A percentile compares a stretch with the other conserved stretches of the same genome.
phyloP scores from a whole-genome alignment of 345 rosid genomes.

The Populus tremula region DNA sequence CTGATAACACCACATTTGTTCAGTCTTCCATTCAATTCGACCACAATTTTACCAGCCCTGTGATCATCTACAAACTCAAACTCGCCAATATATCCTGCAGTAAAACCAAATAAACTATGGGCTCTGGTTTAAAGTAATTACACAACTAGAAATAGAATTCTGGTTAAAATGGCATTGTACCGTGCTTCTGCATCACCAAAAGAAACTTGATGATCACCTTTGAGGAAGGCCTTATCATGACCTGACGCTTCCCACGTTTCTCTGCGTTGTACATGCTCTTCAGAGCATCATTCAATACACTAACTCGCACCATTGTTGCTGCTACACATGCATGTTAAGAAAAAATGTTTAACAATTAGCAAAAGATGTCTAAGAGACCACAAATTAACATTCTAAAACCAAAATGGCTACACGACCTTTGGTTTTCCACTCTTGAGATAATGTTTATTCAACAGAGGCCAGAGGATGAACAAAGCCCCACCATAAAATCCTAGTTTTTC shows the following conservation, averaged over 20 bases:
- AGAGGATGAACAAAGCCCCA: neutral
- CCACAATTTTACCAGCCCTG: constrained; percentile 17
- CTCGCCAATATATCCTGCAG: constrained; percentile 18
- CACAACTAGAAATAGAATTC: neutral
- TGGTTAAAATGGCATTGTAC: neutral
- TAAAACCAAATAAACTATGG: neutral
- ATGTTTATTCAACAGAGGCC: neutral
- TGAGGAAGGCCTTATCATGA: constrained; percentile 23
- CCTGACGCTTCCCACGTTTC: constrained; percentile 18
- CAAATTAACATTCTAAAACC: neutral
- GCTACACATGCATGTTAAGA: neutral
- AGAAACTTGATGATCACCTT: constrained; percentile 19
- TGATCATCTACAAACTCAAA: constrained; percentile 22
- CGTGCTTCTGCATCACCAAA: constrained; percentile 19
- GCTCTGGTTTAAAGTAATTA: neutral
- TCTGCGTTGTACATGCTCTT: constrained; percentile 20
- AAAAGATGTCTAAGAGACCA: neutral
- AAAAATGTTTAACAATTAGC: neutral
- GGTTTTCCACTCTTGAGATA: neutral
- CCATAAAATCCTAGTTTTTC: neutral
- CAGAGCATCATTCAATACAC: constrained; percentile 18
- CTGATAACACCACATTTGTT: constrained; percentile 24
- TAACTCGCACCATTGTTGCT: constrained; percentile 17
- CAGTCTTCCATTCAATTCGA: constrained; percentile 13
- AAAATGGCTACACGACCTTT: neutral